phyloP scores from a whole-genome alignment of 2,329 filamentous ascomycete species.

The Penicillium sp. region DNA sequence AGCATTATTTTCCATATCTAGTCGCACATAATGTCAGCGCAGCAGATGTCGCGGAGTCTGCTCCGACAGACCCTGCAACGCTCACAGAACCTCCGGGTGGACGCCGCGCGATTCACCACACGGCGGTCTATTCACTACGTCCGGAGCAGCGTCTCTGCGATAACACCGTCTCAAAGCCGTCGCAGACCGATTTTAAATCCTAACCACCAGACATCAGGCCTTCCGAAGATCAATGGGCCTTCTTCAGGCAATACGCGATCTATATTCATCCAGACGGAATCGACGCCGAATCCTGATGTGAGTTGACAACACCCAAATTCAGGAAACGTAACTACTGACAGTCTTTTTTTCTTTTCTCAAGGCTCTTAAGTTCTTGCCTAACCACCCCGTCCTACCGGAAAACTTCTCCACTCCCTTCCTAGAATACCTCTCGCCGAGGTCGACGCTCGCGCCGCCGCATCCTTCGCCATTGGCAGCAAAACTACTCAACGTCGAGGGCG shows the following conservation, averaged over 20 bases:
- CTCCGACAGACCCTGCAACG: slow-evolving; percentile 27
- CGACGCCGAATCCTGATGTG: slow-evolving; percentile 88
- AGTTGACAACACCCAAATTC: slow-evolving; percentile 18
- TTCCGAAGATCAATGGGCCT: slow-evolving; percentile 35
- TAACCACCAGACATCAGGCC: slow-evolving; percentile 36
- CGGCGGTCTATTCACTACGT: slow-evolving; percentile 22
- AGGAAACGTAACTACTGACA: neutral
- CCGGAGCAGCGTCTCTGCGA: slow-evolving; percentile 40
- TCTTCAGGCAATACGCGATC: slow-evolving; percentile 55
- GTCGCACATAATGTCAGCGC: slow-evolving; percentile 27
- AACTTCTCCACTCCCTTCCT: slow-evolving; percentile 71
- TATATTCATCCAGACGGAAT: slow-evolving; percentile 97
- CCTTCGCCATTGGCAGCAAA: slow-evolving; percentile 87
- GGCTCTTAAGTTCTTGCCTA: slow-evolving; percentile 91
- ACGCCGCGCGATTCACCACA: slow-evolving; percentile 24
- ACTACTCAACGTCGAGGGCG: slow-evolving; percentile 88
- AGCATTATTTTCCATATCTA: neutral
- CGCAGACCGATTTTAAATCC: slow-evolving; percentile 45
- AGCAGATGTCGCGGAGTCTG: slow-evolving; percentile 29
- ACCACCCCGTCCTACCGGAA: slow-evolving; percentile 77
- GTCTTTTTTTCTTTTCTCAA: slow-evolving; percentile 15
- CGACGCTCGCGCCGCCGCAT: slow-evolving; percentile 81
- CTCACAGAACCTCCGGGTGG: slow-evolving; percentile 18
- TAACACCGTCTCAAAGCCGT: slow-evolving; percentile 46
- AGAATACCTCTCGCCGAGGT: slow-evolving; percentile 85